Percentiles rank a stretch among this genome's conserved stretches.
These are phyloP conservation scores for Geoglossum cookeanum DNA, from an alignment of 2,329 filamentous ascomycete genomes.

Conservation along the genomic window DNA sequence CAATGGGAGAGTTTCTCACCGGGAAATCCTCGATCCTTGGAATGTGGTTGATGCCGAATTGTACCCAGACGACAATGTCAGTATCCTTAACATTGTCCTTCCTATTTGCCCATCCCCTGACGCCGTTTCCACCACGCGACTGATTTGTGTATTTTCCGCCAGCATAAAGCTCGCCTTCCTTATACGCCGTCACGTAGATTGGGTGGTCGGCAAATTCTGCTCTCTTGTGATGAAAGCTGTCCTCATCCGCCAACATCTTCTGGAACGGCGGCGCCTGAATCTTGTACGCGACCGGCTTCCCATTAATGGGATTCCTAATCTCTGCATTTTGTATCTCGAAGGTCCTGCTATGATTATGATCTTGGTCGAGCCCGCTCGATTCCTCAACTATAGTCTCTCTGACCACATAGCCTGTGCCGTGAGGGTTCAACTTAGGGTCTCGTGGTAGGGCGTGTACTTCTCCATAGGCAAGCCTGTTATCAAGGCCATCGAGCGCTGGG, in stretches of 20 bases:
- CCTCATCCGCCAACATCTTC: slow-evolving; percentile 32
- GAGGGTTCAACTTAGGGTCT: slow-evolving; percentile 30
- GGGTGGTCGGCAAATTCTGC: slow-evolving; percentile 36
- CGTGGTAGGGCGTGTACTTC: slow-evolving; percentile 42
- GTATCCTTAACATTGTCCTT: slow-evolving; percentile 29
- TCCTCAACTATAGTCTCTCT: slow-evolving; percentile 27
- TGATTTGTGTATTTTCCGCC: slow-evolving; percentile 38
- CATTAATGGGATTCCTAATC: slow-evolving; percentile 33
- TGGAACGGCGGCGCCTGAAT: slow-evolving; percentile 37
- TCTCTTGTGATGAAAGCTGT: slow-evolving; percentile 28
- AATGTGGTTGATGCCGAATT: slow-evolving; percentile 43
- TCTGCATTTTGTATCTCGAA: slow-evolving; percentile 39
- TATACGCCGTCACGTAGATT: slow-evolving; percentile 35
- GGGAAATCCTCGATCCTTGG: slow-evolving; percentile 42
- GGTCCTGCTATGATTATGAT: slow-evolving; percentile 28
- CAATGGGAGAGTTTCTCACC: neutral
- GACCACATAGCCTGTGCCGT: slow-evolving; percentile 31
- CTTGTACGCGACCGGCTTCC: slow-evolving; percentile 35
- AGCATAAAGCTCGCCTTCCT: slow-evolving; percentile 32
- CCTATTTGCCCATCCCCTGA: slow-evolving; percentile 31
- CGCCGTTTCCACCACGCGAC: slow-evolving; percentile 32
- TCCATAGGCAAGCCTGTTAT: slow-evolving; percentile 36
- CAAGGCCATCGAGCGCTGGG: slow-evolving; percentile 38
- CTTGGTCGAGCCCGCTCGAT: slow-evolving; percentile 29
- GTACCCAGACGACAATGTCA: slow-evolving; percentile 38